phyloP scores from a whole-genome alignment of 805 yeast species.

The Naumovozyma baii region DNA sequence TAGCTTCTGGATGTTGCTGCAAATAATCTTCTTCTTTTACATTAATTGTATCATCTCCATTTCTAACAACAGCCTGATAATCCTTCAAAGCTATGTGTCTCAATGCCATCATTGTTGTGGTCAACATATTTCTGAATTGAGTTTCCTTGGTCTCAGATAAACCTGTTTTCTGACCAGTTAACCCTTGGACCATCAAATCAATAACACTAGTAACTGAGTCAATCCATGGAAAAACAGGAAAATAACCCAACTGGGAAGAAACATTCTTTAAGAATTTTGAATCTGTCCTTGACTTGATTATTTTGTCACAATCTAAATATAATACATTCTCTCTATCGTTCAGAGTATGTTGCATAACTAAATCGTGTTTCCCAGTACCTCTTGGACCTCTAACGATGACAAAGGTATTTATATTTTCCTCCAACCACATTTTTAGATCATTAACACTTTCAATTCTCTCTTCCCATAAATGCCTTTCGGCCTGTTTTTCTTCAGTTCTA shows the following conservation, averaged over 20 bases:
- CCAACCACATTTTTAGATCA: conserved; percentile 67
- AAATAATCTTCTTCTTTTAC: conserved; percentile 71
- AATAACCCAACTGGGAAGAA: conserved; percentile 77
- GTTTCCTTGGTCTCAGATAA: conserved; percentile 73
- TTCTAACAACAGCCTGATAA: conserved; percentile 29
- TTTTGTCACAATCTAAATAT: conserved; percentile 66
- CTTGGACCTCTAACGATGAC: conserved; percentile 86
- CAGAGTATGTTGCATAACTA: conserved; percentile 61
- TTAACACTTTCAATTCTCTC: conserved; percentile 61
- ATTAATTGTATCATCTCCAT: conserved; percentile 26
- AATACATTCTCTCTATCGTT: conserved; percentile 52
- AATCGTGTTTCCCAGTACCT: conserved; percentile 86
- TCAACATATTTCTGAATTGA: conserved; percentile 72
- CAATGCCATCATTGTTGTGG: conserved; percentile 63
- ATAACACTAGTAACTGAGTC: conserved; percentile 67
- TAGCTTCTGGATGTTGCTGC: conserved; percentile 74
- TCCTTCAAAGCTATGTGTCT: conserved; percentile 49
- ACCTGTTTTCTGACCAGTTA: conserved; percentile 92
- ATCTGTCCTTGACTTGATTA: conserved; percentile 69
- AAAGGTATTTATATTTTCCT: conserved; percentile 84
- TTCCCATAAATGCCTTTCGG: conserved; percentile 43
- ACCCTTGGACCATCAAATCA: conserved; percentile 79
- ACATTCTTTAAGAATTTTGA: conserved; percentile 54
- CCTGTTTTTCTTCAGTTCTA: conserved; percentile 22
- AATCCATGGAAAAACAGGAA: conserved; percentile 90